Conservation (phyloP, 495 filamentous ascomycete species). For the Penicillium turbatum region DNA sequence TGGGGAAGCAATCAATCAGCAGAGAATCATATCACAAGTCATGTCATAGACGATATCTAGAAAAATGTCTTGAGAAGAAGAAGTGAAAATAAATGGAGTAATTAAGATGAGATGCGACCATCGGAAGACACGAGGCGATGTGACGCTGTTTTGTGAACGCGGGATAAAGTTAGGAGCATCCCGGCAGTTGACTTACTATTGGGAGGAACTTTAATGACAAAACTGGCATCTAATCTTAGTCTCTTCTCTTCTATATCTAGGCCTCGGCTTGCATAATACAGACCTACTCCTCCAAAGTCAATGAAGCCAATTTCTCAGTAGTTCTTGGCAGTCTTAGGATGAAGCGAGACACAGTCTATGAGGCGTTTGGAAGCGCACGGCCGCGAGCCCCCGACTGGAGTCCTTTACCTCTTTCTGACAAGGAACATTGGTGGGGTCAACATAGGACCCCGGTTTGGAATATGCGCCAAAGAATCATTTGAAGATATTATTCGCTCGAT, state of each 20-base stretch:
- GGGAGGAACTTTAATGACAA: not conserved
- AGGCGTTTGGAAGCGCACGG: constrained; percentile 18
- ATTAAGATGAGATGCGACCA: constrained; percentile 31
- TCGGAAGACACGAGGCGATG: constrained; percentile 33
- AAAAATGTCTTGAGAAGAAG: not conserved
- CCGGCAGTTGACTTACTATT: constrained; percentile 9
- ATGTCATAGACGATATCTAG: not conserved
- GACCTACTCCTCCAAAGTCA: not conserved
- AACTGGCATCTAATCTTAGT: not conserved
- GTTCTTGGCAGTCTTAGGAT: constrained; percentile 11
- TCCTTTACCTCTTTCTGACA: constrained; percentile 2
- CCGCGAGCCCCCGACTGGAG: not conserved
- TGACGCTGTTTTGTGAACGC: constrained; percentile 28
- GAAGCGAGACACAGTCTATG: constrained; percentile 8
- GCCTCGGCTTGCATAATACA: not conserved
- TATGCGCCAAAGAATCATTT: not conserved
- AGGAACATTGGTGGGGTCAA: constrained; percentile 9
- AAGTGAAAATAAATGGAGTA: not conserved
- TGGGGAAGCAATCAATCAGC: not conserved
- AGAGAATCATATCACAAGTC: not conserved
- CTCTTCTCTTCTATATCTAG: not conserved
- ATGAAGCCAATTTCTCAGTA: not conserved
- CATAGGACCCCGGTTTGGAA: not conserved
- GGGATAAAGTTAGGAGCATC: constrained; percentile 13
- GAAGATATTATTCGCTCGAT: constrained; percentile 1